Evolutionary conservation across 2,329 filamentous ascomycete species (phyloP), one percentile per base, ranked within the genome.

Genomic region (Zalaria obscura): DNA sequence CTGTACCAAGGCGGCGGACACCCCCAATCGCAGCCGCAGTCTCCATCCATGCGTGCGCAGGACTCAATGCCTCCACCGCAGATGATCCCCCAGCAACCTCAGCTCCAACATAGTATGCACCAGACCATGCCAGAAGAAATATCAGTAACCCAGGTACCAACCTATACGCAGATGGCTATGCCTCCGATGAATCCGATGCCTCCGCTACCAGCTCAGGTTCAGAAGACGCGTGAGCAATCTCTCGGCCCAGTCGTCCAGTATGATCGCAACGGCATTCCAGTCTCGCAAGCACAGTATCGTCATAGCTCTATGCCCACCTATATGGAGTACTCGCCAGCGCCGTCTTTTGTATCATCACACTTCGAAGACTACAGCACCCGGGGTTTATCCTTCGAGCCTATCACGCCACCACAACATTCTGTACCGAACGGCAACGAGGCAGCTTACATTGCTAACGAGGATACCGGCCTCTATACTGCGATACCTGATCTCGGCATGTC

Each of bases 221-320:
- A 93, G 59, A 95, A 94, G 75, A 68, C 64, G 48, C 78, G 87
- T 60, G 89, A 96, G 63, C 76, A 81, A 59, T 89, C 94, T 50
- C 93, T 79, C 60, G 72, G 64, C 44, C 58, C 62, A 47, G 79
- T 83, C 46, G 71, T 88, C 49, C 84, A 88, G 62, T 95, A 93
- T 68, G 91, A 93, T 63, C 85, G 91, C 57, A 93, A 91, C 55
- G 86, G 86, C 52, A 79, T 93, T 42, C 84, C 88, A 1, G 74
- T 95, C 48, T 73, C 77, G 34, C 83, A 88, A 56, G 71, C 80
- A 40, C 87, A 93, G 65, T 85, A 94, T 61, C 82, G 91, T 43
- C 89, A 96, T 65, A 83, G 88, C 47, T 98, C 91, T n/a, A 95
- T 98, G 87, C 91, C 91, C 39, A 83, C 87, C 18, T 98, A 93